Base-by-base conservation (phyloP, 73 alveolate species). In the Vitrella brassicaformis region DNA sequence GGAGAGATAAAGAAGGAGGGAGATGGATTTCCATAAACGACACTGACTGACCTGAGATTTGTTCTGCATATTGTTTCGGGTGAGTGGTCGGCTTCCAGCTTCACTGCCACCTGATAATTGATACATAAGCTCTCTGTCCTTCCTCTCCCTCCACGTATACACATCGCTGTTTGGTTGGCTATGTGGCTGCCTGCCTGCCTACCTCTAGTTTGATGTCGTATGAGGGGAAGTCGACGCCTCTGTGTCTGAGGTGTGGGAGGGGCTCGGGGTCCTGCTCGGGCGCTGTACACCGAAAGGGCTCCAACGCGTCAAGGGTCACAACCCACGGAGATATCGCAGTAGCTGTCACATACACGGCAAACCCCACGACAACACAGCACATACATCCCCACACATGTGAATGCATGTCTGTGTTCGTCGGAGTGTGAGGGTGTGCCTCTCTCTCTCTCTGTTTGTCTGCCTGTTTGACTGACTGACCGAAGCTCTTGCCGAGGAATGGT, bases 321-420 rank as follows among this genome's bases (percentile, higher is more conserved):
- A 92, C 83, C 98, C 98, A 92, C 4, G 98, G 96, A n/a, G 98
- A 92, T 25, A 92, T 86, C 27, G 94, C 78, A 0, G 95, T 92
- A 14, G 95, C 96, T 47, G 81, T 87, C 89, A 92, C 90, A 25
- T 39, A 14, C 4, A 39, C 56, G 56, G 56, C 0, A 47, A 22
- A 26, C 8, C 18, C 68, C 0, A 18, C 25, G 68, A 9, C 68
- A 47, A 26, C 7, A 18, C 7, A 0, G 68, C 27, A 9, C 25
- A 9, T 22, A 1, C 68, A 47, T 22, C 7, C 68, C 1, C 68
- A 39, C 56, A 39, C 56, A 39, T 14, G 14, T 14, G 22, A 39
- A 39, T 14, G 4, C 56, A 14, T 8, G 22, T 8, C 56, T 8
- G 4, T 4, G 14, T 39, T 14, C 56, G 14, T 39, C 14, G 30